phyloP scores from a whole-genome alignment of 2,329 filamentous ascomycete genomes.

The Pseudocercospora pini-densiflorae region DNA sequence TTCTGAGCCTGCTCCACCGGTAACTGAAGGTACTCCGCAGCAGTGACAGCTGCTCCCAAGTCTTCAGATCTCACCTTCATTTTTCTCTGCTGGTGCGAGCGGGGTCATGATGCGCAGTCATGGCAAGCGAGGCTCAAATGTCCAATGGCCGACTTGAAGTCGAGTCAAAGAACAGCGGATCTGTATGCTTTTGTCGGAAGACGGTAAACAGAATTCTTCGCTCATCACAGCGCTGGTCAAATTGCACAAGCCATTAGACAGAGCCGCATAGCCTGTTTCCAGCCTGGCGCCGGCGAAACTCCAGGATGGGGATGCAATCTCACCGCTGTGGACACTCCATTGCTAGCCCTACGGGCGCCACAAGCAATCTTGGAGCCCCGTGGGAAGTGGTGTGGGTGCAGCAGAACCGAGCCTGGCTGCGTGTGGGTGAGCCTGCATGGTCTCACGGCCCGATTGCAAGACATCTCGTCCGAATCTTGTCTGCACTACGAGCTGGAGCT shows the following conservation, averaged over 20 bases:
- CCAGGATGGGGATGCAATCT: neutral
- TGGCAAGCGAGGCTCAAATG: neutral
- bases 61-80: neutral
- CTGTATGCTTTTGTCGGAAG: too few species aligned
- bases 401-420: neutral
- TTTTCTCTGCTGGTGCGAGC: neutral
- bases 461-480: conserved; percentile 9
- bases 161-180: neutral
- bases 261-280: conserved; percentile 2
- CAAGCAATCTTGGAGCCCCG: conserved; percentile 19
- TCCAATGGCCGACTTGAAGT: neutral
- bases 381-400: conserved; percentile 8
- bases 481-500: conserved; percentile 7
- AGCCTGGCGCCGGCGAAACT: conserved; percentile 2
- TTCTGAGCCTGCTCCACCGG: neutral
- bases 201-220: too few species aligned
- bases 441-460: conserved; percentile 25
- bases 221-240: neutral
- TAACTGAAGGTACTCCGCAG: neutral
- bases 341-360: neutral
- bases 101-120: neutral
- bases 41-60: neutral
- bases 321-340: neutral
- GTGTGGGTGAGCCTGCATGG: conserved; percentile 8
- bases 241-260: neutral